Conservation (phyloP, 2,329 filamentous ascomycete species). For the Fusarium keratoplasticum region DNA sequence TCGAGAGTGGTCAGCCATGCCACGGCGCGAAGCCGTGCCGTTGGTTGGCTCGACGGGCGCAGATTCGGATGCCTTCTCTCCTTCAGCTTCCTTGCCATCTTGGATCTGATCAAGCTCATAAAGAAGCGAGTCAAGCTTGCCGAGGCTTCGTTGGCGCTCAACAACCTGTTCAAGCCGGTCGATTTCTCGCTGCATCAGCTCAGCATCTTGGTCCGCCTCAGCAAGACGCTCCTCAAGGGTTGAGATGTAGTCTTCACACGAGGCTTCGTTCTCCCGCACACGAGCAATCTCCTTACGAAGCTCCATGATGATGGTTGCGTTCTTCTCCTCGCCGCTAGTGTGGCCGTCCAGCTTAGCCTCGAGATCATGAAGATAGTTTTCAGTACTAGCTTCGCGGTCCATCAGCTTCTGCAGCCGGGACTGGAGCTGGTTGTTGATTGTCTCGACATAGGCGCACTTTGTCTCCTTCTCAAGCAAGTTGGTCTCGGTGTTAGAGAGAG, state of each 20-base stretch:
- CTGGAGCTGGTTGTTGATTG: constrained; percentile 90
- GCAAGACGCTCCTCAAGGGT: constrained; percentile 95
- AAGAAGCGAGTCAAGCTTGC: constrained; percentile 91
- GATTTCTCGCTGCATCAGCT: constrained; percentile 97
- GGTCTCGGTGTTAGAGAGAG: constrained; percentile 86
- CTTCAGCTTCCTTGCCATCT: constrained; percentile 60
- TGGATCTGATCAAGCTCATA: constrained; percentile 88
- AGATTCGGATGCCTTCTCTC: constrained; percentile 39
- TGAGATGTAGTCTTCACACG: constrained; percentile 96
- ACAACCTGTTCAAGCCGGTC: constrained; percentile 94
- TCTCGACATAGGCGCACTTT: constrained; percentile 92
- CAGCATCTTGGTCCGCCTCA: constrained; percentile 94
- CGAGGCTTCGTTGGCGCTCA: constrained; percentile 93
- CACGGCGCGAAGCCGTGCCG: constrained; percentile 56
- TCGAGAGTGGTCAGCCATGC: constrained; percentile 63
- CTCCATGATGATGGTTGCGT: constrained; percentile 84
- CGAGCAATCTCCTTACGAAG: constrained; percentile 91
- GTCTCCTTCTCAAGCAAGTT: constrained; percentile 91
- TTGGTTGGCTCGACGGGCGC: constrained; percentile 51
- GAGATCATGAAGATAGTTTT: constrained; percentile 91
- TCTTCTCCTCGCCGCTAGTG: constrained; percentile 92
- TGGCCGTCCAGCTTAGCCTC: constrained; percentile 92
- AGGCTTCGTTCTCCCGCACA: constrained; percentile 88
- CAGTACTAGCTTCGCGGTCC: constrained; percentile 91
- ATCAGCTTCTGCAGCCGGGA: constrained; percentile 90